Base-by-base conservation (phyloP, 352 stramenopile genomes). In the Pythium aristosporum region DNA sequence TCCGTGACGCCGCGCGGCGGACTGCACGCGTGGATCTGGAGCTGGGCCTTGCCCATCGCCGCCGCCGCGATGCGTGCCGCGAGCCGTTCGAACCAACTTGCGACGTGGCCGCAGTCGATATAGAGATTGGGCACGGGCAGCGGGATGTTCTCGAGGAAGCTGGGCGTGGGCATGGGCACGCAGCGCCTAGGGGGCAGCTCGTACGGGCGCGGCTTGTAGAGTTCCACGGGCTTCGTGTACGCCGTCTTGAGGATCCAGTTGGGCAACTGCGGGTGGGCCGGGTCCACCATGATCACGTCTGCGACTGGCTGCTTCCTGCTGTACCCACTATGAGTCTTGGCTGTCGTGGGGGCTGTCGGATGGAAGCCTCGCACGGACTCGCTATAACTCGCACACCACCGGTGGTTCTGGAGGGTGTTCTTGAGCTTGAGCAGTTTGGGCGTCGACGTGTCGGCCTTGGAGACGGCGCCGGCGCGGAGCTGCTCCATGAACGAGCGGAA, bases 401-500 rank as follows among this genome's bases (percentile, higher is more conserved):
- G 68, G 54, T 74, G 66, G 65, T 92, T 94, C 48, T 89, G 80
- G 53, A 94, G 63, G 12, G 89, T 96, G 61, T 84, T 91, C 68
- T 88, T 89, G 39, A 98, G 67, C 49, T 88, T 87, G 47, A 98
- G 68, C n/a, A 97, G 55, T 56, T 79, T 60, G 34, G 84, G 67
- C 12, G 73, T 67, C 25, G 71, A 60, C 10, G 71, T 48, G 28
- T 89, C 61, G 16, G 71, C 62, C 41, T 80, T 79, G 0, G 81
- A 73, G 5, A 92, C 76, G 12, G 67, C 67, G 32, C 85, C 86
- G 1, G 83, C 75, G 21, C 82, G 78, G 13, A 98, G 65, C 51
- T 96, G 80, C 53, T 98, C 89, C 18, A 97, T 77, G 50, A 98
- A 96, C 8, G 82, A 96, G 12, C 85, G 72, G 48, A 98, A 89